Evolutionary conservation across 768 basidiomycete species (phyloP).

Genomic region (Dacryopinax spathularia): DNA sequence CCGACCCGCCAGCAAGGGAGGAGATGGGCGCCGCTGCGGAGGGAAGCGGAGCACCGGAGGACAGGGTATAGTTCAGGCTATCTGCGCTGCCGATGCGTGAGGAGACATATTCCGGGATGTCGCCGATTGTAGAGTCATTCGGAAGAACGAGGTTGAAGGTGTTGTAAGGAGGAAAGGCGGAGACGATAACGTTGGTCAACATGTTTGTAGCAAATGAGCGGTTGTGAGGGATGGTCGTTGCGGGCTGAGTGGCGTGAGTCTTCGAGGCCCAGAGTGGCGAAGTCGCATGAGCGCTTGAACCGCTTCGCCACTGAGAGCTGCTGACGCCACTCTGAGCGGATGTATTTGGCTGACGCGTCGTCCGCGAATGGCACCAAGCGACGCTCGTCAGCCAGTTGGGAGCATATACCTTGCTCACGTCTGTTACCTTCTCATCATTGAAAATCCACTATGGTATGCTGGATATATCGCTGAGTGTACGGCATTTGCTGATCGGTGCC

Average conservation of each 20-base stretch:
- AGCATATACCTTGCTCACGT: background rate
- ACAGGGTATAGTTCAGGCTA: slow-evolving; percentile 26
- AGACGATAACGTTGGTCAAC: slow-evolving; percentile 41
- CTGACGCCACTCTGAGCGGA: background rate
- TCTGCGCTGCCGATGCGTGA: slow-evolving; percentile 33
- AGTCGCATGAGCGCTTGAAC: background rate
- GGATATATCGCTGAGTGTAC: too few species aligned
- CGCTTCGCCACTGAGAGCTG: slow-evolving; percentile 1
- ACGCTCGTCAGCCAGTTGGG: background rate
- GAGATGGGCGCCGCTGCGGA: slow-evolving; percentile 25
- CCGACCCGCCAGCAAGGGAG: slow-evolving; percentile 20
- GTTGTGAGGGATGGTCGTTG: background rate
- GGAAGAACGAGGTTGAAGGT: slow-evolving; percentile 38
- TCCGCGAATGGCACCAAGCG: too few species aligned
- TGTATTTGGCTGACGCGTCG: background rate
- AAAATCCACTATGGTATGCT: too few species aligned
- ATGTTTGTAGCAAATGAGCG: slow-evolving; percentile 21
- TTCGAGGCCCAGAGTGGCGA: background rate
- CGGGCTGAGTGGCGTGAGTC: background rate
- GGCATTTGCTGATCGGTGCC: too few species aligned
- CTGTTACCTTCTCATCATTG: too few species aligned
- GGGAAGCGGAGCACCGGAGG: slow-evolving; percentile 24
- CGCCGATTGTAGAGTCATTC: slow-evolving; percentile 27
- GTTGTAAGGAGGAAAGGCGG: slow-evolving; percentile 47
- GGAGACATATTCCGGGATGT: slow-evolving; percentile 28